Base-by-base conservation (phyloP, 495 filamentous ascomycete species). In the Choiromyces venosus region DNA sequence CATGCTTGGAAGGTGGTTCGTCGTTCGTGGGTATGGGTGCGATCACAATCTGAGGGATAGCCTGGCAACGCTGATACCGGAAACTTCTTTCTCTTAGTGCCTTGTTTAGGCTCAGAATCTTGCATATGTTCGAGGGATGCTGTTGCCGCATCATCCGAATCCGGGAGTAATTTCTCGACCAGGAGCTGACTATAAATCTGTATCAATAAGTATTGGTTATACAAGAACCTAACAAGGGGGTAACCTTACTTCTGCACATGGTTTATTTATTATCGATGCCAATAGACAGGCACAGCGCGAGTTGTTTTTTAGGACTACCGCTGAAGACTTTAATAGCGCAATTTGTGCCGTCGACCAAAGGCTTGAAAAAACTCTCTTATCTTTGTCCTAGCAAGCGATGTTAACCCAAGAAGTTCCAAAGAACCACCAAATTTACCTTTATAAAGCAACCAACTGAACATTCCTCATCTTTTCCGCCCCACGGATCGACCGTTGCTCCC, bases 11-110 rank as follows among this genome's bases (percentile, higher is more conserved):
- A 79, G 42, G 74, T 67, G 18, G 72, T 66, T 33, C 79, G 79
- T 71, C 74, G 70, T 36, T 81, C 76, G 66, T 80, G 76, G 25
- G 76, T 66, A 66, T 76, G 79, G n/a, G 79, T 81, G 64, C 65
- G 72, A 71, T 81, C 67, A 61, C 74, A 81, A 64, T 81, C 76
- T 52, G 79, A 46, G 19, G 79, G 79, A 72, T 81, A 81, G 65
- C 79, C 79, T 7, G 75, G 73, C 46, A 81, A 65, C 16, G 65
- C 61, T 12, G 71, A 35, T 35, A 66, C 52, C n/a, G 73, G 42
- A 52, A 77, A 67, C 37, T 80, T 80, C 46, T 81, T 81, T 21
- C 79, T 73, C 66, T 81, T 81, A 44, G 76, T 35, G 25, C 71
- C 42, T 37, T 67, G 71, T 16, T 46, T 67, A 46, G 71, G 71